Base-by-base conservation (phyloP, 2,329 filamentous ascomycete genomes). In the Colletotrichum plurivorum region DNA sequence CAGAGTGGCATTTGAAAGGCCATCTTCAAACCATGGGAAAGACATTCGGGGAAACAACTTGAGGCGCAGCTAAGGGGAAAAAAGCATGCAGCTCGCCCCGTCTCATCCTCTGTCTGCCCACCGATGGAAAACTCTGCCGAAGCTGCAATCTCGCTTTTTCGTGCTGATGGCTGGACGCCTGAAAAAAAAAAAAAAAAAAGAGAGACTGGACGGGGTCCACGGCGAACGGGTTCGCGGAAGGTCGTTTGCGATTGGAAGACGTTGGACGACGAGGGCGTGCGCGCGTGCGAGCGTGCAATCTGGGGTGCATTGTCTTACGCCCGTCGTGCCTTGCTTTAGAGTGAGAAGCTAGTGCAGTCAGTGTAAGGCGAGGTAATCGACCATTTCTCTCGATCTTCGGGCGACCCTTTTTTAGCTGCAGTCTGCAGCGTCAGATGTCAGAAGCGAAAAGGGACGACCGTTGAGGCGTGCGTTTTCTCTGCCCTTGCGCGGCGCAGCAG, bases 1-100 rank as follows among this genome's bases (percentile, higher is more conserved):
- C 31, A 36, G 31, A 9, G 8, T 10, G 31, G 31, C 31, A 16
- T 13, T n/a, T 16, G 18, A 20, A 20, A 49, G 20, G 18, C 18
- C 18, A 31, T 52, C 22, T 27, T 27, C 13, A 52, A 22, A 49
- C 10, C 46, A 22, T 20, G 46, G 46, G 46, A 18, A 49, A 20
- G 18, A 12, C 18, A 18, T 20, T 20, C 8, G 46, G 18, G 9
- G 20, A 12, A 13, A 15, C 18, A 18, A 31, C 15, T 49, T 31
- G 55, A 59, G 48, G 31, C 27, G 27, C 46, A 22, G 20, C 45
- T 60, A 16, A 9, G 45, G 43, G 15, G 43, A 48, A 48, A 48
- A 41, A 41, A 61, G 67, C 8, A 69, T 56, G 25, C 56, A 60
- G 51, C 55, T 66, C 51, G 67, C 48, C 55, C 54, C 18, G 45